A percentile compares a stretch with the other conserved stretches of the same genome.
phyloP scores from a whole-genome alignment of 768 basidiomycete species.

The Crepidotus variabilis region DNA sequence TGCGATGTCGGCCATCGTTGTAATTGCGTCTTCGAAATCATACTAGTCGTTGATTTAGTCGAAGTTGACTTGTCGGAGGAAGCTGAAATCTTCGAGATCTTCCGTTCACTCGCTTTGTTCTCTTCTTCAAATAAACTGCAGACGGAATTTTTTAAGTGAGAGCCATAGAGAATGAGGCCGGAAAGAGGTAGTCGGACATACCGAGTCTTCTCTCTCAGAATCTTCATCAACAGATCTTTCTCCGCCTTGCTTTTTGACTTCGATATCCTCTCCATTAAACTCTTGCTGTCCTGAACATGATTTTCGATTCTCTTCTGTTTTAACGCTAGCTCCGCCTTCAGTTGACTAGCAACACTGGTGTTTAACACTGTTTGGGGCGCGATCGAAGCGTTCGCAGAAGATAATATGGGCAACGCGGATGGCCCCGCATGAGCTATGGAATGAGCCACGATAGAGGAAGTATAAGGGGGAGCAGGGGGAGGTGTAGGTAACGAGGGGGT shows the following conservation, averaged over 20 bases:
- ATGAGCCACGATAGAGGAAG: not conserved
- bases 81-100: not conserved
- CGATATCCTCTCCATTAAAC: slow-evolving; percentile 43
- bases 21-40: not conserved
- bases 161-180: slow-evolving; percentile 5
- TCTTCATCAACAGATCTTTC: slow-evolving; percentile 39
- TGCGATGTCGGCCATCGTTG: slow-evolving; percentile 4
- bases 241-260: slow-evolving; percentile 47
- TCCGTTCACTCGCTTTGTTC: slow-evolving; percentile 4
- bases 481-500: slow-evolving; percentile 4
- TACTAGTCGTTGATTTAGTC: not conserved
- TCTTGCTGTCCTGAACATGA: slow-evolving; percentile 51
- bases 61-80: not conserved
- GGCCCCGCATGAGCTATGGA: not conserved
- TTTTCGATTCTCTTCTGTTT: slow-evolving; percentile 45
- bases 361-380: not conserved
- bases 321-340: slow-evolving; percentile 36
- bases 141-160: slow-evolving; percentile 2
- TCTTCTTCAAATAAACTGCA: slow-evolving; percentile 35
- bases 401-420: not conserved
- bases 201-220: slow-evolving; percentile 50
- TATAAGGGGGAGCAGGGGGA: not conserved
- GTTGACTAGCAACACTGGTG: slow-evolving; percentile 3
- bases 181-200: slow-evolving; percentile 34
- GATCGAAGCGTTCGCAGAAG: not conserved